A percentile compares a stretch with the other conserved stretches of the same genome.
These are phyloP conservation scores for Juglanconis oblonga DNA, from an alignment of 2,329 filamentous ascomycete genomes.

Conservation along the genomic window DNA sequence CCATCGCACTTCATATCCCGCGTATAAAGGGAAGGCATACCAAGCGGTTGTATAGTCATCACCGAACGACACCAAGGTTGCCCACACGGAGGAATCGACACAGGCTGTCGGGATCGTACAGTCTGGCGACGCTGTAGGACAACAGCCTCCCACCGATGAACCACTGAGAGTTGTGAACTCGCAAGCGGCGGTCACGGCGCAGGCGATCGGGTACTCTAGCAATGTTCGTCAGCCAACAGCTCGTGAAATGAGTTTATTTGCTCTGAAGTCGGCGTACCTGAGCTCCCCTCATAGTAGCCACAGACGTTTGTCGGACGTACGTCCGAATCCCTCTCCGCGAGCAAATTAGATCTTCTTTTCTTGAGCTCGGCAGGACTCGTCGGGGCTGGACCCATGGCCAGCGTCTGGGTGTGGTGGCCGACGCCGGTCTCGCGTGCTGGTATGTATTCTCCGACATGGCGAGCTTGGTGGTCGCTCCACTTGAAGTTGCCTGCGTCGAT, in stretches of 20 bases:
- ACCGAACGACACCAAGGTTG: background rate
- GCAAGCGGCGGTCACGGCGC: constrained; percentile 24
- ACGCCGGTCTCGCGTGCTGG: constrained; percentile 10
- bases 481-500: constrained; percentile 12
- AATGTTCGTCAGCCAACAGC: background rate
- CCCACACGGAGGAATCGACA: constrained; percentile 22
- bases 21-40: background rate
- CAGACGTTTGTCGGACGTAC: background rate
- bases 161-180: constrained; percentile 25
- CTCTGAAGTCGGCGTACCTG: constrained; percentile 27
- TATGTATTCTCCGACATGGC: background rate
- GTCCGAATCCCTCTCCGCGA: constrained; percentile 23
- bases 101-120: constrained; percentile 29
- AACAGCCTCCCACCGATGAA: constrained; percentile 30
- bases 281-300: constrained; percentile 28
- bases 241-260: constrained; percentile 11
- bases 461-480: constrained; percentile 4
- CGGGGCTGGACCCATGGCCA: constrained; percentile 9
- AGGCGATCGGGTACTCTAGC: constrained; percentile 25
- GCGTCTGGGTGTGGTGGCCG: constrained; percentile 4
- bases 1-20: background rate
- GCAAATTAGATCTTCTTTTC: background rate
- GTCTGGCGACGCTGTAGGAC: constrained; percentile 22
- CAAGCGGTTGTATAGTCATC: background rate
- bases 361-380: constrained; percentile 9